A percentile compares a stretch with the other conserved stretches of the same genome.
Evolutionary conservation across 2,329 filamentous ascomycete species (phyloP).

Genomic region (Paraconiothyrium sp.): DNA sequence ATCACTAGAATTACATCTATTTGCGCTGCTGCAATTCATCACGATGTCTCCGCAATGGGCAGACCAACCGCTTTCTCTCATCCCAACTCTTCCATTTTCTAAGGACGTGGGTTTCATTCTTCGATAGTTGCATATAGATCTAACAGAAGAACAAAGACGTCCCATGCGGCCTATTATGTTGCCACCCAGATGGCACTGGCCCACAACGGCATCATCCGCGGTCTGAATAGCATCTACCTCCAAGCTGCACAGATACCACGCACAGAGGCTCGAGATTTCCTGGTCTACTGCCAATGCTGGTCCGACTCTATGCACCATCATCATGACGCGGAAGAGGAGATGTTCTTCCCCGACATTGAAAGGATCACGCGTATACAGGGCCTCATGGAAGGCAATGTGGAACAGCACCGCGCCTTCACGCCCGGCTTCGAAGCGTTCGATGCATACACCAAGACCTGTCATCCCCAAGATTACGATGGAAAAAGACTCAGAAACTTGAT

Average conservation of each 20-base stretch:
- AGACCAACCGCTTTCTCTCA: conserved; percentile 36
- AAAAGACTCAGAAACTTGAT: conserved; percentile 23
- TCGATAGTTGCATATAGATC: background rate
- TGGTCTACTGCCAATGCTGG: conserved; percentile 49
- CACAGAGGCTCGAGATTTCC: conserved; percentile 54
- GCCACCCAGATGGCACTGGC: conserved; percentile 70
- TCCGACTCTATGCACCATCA: conserved; percentile 67
- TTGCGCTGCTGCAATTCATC: background rate
- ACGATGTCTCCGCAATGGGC: conserved; percentile 34
- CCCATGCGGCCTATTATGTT: conserved; percentile 53
- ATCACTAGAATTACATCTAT: background rate
- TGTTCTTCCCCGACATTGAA: conserved; percentile 66
- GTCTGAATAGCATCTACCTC: conserved; percentile 70
- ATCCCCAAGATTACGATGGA: conserved; percentile 23
- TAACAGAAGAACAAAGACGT: conserved; percentile 30
- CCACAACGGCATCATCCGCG: conserved; percentile 70
- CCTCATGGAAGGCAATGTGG: conserved; percentile 63
- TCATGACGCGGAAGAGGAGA: conserved; percentile 68
- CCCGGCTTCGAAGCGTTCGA: conserved; percentile 56
- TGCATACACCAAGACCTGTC: conserved; percentile 29
- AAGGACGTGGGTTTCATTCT: conserved; percentile 31
- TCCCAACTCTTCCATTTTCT: conserved; percentile 34
- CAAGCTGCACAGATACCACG: conserved; percentile 63
- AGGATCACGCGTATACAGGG: conserved; percentile 60
- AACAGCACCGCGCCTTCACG: conserved; percentile 67